Base-by-base conservation (phyloP, 768 basidiomycete species). In the Ramaria sp. region DNA sequence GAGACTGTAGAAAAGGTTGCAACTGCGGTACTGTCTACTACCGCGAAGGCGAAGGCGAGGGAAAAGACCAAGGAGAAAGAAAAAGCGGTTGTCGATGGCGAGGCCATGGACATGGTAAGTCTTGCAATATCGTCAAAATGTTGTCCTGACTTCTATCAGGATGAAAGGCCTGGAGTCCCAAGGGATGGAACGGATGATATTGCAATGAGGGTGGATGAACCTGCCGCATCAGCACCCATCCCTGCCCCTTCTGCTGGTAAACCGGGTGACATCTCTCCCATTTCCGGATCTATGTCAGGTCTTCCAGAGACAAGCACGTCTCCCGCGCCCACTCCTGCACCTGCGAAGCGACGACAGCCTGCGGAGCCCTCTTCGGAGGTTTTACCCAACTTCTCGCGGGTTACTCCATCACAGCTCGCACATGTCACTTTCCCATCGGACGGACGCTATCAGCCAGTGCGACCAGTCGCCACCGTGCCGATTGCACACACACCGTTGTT, bases 1-100 rank as follows among this genome's bases (percentile, higher is more conserved):
- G 94, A 97, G 73, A 78, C 88, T 0, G 86, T 89, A 20, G 81
- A 88, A 42, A 96, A 95, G 71, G 86, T 95, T 53, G 92, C 89
- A 30, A 86, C 93, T 13, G 96, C 94, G 37, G 94, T 99, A 11
- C 78, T 99, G 41, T 96, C 92, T 7, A 98, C 96, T 0, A 99
- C 96, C 1, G 95, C 93, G 0, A 95, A 91, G 69, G 91, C 89
- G n/a, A 91, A 91, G 68, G 93, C 93, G 1, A 79, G 96, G 61
- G 92, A 93, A 66, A 94, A 89, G 78, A 88, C 82, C 64, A 77
- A 75, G 70, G 70, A 73, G 62, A 68, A 71, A 59, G 69, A 71
- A 53, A 92, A 96, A 70, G 90, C 88, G 45, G 83, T 81, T 3
- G 66, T 61, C 22, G 91, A 91, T 51, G 82, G 79, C 11, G 88